phyloP scores from a whole-genome alignment of 352 stramenopile species.

The Phytopythium sindhum region DNA sequence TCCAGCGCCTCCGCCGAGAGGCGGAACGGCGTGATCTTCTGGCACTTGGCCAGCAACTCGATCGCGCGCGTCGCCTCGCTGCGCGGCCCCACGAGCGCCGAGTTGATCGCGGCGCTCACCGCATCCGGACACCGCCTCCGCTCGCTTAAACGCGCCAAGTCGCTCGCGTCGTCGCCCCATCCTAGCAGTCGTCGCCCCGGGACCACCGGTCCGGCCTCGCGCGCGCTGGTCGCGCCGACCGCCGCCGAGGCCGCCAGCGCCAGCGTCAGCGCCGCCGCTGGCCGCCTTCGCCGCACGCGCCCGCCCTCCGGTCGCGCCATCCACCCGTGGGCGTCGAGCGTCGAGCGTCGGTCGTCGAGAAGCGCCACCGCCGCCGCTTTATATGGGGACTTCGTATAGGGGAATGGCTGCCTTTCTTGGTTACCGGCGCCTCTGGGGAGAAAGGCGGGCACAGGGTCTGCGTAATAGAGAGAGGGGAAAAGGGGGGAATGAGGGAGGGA shows the following conservation, averaged over 20 bases:
- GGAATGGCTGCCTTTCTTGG: conserved; percentile 1
- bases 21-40: not conserved
- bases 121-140: not conserved
- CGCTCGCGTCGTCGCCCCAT: not conserved
- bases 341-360: not conserved
- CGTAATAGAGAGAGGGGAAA: not conserved
- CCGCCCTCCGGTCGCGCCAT: not conserved
- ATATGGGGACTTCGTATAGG: not conserved
- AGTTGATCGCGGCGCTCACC: not conserved
- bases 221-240: not conserved
- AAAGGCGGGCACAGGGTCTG: not conserved
- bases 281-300: not conserved
- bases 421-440: not conserved
- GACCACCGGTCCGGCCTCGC: too few species aligned
- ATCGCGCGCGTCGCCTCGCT: not conserved
- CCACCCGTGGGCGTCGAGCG: not conserved
- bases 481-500: not conserved
- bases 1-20: not conserved
- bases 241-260: not conserved
- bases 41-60: not conserved
- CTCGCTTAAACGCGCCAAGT: conserved; percentile 1
- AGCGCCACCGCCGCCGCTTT: not conserved
- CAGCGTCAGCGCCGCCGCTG: not conserved
- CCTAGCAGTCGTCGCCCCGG: not conserved
- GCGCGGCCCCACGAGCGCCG: not conserved